Evolutionary conservation across 2,329 filamentous ascomycete genomes (phyloP).

Genomic region (Plenodomus lindquistii): DNA sequence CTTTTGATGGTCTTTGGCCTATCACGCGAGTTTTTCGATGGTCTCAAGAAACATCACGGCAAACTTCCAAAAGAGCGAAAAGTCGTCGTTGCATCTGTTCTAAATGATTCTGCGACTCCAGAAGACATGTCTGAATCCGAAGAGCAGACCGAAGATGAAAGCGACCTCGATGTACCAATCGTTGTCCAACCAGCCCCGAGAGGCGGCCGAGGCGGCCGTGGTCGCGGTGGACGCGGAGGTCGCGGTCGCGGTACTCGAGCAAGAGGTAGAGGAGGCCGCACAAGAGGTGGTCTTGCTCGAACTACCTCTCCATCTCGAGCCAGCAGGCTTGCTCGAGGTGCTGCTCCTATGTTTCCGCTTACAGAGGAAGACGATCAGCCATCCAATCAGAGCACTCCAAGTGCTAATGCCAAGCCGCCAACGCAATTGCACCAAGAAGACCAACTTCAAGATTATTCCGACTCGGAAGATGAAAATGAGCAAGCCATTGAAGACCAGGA

Average conservation of each 20-base stretch:
- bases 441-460: constrained; percentile 7
- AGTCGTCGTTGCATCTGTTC: constrained; percentile 13
- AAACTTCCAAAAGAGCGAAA: constrained; percentile 32
- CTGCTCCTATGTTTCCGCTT: constrained; percentile 38
- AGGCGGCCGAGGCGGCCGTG: constrained; percentile 31
- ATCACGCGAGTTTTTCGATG: constrained; percentile 36
- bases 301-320: constrained; percentile 28
- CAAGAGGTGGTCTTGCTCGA: constrained; percentile 25
- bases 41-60: constrained; percentile 33
- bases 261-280: constrained; percentile 36
- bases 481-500: constrained; percentile 19
- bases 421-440: constrained; percentile 22
- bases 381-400: constrained; percentile 41
- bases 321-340: constrained; percentile 37
- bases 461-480: constrained; percentile 23
- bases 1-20: constrained; percentile 42
- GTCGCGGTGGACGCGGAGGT: constrained; percentile 34
- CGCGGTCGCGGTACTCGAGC: constrained; percentile 34
- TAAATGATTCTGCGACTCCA: constrained; percentile 16
- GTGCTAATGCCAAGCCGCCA: constrained; percentile 33
- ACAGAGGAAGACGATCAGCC: constrained; percentile 39
- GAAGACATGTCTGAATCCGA: constrained; percentile 24
- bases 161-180: constrained; percentile 24
- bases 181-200: constrained; percentile 23
- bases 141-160: constrained; percentile 27